phyloP scores from a whole-genome alignment of 2,329 filamentous ascomycete genomes.

The Blastomyces emzantsi region DNA sequence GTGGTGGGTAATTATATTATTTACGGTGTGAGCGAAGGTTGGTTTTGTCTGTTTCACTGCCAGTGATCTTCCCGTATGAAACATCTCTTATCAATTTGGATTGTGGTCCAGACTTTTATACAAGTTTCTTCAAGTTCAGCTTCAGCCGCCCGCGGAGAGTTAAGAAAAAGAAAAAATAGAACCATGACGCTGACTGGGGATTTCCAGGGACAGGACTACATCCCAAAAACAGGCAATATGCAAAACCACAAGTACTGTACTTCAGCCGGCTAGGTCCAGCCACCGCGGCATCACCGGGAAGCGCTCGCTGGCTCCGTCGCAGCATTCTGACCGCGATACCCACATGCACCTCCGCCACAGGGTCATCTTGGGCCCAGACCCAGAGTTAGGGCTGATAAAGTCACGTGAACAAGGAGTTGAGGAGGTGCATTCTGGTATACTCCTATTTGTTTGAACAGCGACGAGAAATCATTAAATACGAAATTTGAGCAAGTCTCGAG shows the following conservation, averaged over 20 bases:
- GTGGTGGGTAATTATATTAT: background rate
- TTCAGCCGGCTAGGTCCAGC: background rate
- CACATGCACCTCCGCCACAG: background rate
- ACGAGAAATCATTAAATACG: background rate
- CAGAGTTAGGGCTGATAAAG: background rate
- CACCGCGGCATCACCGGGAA: background rate
- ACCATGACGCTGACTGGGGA: background rate
- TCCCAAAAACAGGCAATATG: background rate
- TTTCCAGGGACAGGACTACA: background rate
- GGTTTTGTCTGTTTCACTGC: background rate
- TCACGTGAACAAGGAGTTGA: background rate
- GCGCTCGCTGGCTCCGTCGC: background rate
- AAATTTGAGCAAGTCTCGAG: background rate
- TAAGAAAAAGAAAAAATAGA: background rate
- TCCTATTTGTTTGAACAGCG: background rate
- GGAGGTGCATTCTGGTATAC: too few relatives aligned
- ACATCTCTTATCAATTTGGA: constrained; percentile 1
- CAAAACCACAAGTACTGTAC: background rate
- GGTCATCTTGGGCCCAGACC: background rate
- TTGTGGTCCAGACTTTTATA: background rate
- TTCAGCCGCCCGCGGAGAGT: background rate
- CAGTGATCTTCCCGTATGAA: background rate
- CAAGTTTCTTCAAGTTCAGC: background rate
- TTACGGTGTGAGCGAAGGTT: background rate
- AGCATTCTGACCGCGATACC: background rate